Percentiles rank a stretch among this genome's conserved stretches.
Evolutionary conservation across 305 asterid species (phyloP).

Genomic region (Nicotiana rustica): DNA sequence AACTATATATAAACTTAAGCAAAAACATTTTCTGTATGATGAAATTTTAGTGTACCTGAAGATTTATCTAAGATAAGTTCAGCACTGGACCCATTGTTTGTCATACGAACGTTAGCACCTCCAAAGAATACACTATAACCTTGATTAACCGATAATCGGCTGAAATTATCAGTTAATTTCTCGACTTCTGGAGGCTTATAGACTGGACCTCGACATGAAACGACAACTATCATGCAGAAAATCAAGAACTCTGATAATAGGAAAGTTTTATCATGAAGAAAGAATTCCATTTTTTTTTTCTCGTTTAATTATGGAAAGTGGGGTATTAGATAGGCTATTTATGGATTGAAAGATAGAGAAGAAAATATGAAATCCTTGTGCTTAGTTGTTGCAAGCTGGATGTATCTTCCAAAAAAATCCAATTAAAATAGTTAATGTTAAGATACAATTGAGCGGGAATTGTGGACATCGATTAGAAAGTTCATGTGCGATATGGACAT

Average conservation of each 20-base stretch:
- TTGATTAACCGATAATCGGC: conserved; percentile 48
- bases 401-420: conserved; percentile 43
- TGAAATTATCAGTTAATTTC: conserved; percentile 57
- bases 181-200: conserved; percentile 78
- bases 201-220: conserved; percentile 60
- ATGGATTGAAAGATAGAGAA: conserved; percentile 38
- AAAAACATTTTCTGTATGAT: neutral
- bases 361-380: conserved; percentile 39
- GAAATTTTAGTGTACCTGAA: conserved; percentile 54
- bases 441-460: conserved; percentile 27
- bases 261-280: conserved; percentile 34
- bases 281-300: conserved; percentile 46
- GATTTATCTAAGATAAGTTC: conserved; percentile 69
- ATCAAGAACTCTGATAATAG: conserved; percentile 33
- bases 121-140: conserved; percentile 65
- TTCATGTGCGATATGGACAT: conserved; percentile 57
- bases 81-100: conserved; percentile 61
- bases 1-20: neutral
- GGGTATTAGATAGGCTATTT: conserved; percentile 40
- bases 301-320: conserved; percentile 26
- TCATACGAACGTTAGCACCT: conserved; percentile 55
- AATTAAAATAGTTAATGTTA: conserved; percentile 22
- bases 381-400: conserved; percentile 81
- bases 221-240: conserved; percentile 42
- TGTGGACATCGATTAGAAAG: conserved; percentile 40